These are phyloP conservation scores for Penicillium turbatum DNA, from an alignment of 495 filamentous ascomycete species.

Conservation along the genomic window DNA sequence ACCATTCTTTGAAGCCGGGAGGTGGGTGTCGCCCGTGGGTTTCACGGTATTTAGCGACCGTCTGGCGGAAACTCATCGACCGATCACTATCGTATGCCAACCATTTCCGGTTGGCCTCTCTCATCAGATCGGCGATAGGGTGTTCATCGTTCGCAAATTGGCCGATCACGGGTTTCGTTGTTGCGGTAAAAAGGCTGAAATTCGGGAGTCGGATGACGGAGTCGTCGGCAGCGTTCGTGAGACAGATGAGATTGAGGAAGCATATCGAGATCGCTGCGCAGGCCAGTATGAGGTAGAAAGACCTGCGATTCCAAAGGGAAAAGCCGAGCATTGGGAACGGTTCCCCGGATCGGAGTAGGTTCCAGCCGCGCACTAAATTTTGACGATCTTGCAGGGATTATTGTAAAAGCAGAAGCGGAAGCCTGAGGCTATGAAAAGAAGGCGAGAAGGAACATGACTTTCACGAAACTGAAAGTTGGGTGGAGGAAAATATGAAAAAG, in stretches of 20 bases:
- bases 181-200: constrained; percentile 3
- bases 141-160: constrained; percentile 16
- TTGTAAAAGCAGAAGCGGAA: not conserved
- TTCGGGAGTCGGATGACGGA: constrained; percentile 9
- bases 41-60: constrained; percentile 57
- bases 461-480: not conserved
- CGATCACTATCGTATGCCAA: constrained; percentile 15
- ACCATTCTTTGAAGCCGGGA: constrained; percentile 69
- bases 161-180: constrained; percentile 5
- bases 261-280: constrained; percentile 9
- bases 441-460: not conserved
- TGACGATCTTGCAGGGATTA: not conserved
- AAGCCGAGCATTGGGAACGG: constrained; percentile 15
- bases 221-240: constrained; percentile 9
- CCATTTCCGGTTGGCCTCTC: constrained; percentile 16
- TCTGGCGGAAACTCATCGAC: constrained; percentile 41
- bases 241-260: constrained; percentile 15
- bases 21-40: constrained; percentile 67
- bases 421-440: constrained; percentile 2
- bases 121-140: constrained; percentile 18
- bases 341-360: not conserved
- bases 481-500: not conserved
- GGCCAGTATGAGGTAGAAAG: constrained; percentile 13
- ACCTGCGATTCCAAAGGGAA: constrained; percentile 14
- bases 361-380: not conserved